A percentile compares a stretch with the other conserved stretches of the same genome.
Conservation (phyloP, 352 stramenopile species). For the Peronospora farinosa region DNA sequence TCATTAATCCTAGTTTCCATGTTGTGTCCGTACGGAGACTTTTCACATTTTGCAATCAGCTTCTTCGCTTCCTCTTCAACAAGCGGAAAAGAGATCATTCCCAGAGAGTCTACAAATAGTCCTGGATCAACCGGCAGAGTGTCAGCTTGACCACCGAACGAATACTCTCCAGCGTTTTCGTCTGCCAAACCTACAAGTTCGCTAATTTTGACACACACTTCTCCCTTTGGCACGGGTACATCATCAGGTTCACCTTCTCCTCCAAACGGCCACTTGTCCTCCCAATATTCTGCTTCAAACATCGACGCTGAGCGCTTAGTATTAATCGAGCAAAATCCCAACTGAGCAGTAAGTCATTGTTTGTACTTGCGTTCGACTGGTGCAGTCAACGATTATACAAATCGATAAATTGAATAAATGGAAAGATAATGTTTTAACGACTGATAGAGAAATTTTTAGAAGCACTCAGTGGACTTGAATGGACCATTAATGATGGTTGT, state of each 20-base stretch:
- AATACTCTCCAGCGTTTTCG: conserved; percentile 6
- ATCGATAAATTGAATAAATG: too few relatives aligned
- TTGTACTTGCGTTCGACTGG: too few relatives aligned
- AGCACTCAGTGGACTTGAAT: too few relatives aligned
- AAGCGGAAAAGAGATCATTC: conserved; percentile 1
- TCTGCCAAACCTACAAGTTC: conserved; percentile 8
- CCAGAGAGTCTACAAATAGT: conserved; percentile 4
- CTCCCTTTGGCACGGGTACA: conserved; percentile 3
- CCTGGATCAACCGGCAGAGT: conserved; percentile 3
- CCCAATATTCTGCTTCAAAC: too few relatives aligned
- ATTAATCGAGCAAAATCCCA: too few relatives aligned
- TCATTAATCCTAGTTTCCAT: conserved; percentile 9
- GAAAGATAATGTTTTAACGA: too few relatives aligned
- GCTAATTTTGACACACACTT: conserved; percentile 5
- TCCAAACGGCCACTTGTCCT: conserved; percentile 11
- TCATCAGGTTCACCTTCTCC: neutral
- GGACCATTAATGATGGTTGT: too few relatives aligned
- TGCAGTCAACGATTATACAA: too few relatives aligned
- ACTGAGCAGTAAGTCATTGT: too few relatives aligned
- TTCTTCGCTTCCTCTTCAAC: conserved; percentile 5
- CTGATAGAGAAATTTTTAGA: too few relatives aligned
- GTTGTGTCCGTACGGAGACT: conserved; percentile 15
- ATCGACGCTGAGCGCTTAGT: too few relatives aligned
- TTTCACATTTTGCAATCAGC: conserved; percentile 13
- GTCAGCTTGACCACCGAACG: conserved; percentile 11